Percentiles rank a stretch among this genome's conserved stretches.
Conservation (phyloP, 768 basidiomycete genomes). For the Nevesoporus exiguus region DNA sequence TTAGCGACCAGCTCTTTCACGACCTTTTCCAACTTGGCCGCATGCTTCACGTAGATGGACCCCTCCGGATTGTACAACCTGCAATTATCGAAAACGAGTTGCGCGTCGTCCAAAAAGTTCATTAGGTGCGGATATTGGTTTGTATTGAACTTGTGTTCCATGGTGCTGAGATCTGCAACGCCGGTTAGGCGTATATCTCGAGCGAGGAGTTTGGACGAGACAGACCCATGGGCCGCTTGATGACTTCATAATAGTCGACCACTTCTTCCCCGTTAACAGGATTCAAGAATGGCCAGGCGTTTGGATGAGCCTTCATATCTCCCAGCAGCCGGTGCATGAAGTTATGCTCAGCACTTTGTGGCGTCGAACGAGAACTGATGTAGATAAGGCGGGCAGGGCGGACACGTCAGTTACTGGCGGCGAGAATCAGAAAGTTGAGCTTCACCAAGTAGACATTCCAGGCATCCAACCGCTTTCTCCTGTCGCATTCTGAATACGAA, state of each 20-base stretch:
- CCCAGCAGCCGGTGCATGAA: conserved; percentile 75
- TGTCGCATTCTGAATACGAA: conserved; percentile 28
- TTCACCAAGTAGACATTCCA: conserved; percentile 72
- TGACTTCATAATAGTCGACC: conserved; percentile 84
- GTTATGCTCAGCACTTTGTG: conserved; percentile 54
- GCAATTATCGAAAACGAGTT: conserved; percentile 88
- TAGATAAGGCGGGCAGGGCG: no score
- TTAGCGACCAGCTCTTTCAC: conserved; percentile 52
- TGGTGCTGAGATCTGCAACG: conserved; percentile 72
- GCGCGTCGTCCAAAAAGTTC: conserved; percentile 73
- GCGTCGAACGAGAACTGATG: conserved; percentile 38
- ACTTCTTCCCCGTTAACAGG: conserved; percentile 83
- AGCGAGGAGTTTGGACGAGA: conserved; percentile 8
- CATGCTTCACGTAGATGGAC: conserved; percentile 79
- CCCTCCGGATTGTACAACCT: conserved; percentile 80
- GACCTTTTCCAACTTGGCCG: conserved; percentile 77
- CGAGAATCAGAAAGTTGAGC: conserved; percentile 2
- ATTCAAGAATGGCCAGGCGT: conserved; percentile 82
- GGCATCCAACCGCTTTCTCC: conserved; percentile 93
- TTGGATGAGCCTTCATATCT: conserved; percentile 72
- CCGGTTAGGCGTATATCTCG: not conserved
- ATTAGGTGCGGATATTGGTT: conserved; percentile 77
- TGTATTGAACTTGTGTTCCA: conserved; percentile 87
- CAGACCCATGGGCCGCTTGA: conserved; percentile 91
- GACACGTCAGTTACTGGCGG: conserved; percentile 1